These are phyloP conservation scores for Aspergillus viridinutans DNA, from an alignment of 2,329 filamentous ascomycete species.

Conservation along the genomic window DNA sequence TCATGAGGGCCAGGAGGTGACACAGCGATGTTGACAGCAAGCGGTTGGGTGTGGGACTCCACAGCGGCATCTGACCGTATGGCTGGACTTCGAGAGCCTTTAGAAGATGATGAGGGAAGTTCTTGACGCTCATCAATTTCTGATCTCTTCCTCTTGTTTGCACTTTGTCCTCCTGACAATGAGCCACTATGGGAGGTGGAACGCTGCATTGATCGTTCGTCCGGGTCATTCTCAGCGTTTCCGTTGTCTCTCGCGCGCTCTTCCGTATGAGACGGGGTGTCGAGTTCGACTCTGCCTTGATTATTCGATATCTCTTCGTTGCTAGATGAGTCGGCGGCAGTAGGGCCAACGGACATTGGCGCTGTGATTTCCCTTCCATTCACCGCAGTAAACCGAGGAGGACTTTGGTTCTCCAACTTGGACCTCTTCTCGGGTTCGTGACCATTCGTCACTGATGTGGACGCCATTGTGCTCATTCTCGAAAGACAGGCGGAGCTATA, in stretches of 20 bases:
- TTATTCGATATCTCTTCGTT: constrained; percentile 17
- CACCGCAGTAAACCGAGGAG: constrained; percentile 44
- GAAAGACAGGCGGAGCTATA: neutral
- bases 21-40: constrained; percentile 16
- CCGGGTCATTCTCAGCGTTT: constrained; percentile 20
- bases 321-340: constrained; percentile 12
- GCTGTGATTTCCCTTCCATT: constrained; percentile 36
- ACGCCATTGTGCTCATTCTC: constrained; percentile 34
- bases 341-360: constrained; percentile 9
- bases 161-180: constrained; percentile 36
- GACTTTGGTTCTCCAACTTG: constrained; percentile 36
- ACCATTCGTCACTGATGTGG: constrained; percentile 30
- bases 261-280: constrained; percentile 23
- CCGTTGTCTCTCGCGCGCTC: constrained; percentile 53
- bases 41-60: constrained; percentile 19
- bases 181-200: constrained; percentile 21
- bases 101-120: constrained; percentile 27
- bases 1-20: constrained; percentile 17
- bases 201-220: constrained; percentile 19
- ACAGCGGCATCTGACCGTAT: constrained; percentile 33
- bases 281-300: constrained; percentile 16
- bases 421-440: constrained; percentile 32
- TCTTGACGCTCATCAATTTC: constrained; percentile 51
- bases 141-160: constrained; percentile 64
- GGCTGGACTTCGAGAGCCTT: constrained; percentile 38